Conservation (phyloP, 1,139 yeast genomes). For the Ogataea hybrid region DNA sequence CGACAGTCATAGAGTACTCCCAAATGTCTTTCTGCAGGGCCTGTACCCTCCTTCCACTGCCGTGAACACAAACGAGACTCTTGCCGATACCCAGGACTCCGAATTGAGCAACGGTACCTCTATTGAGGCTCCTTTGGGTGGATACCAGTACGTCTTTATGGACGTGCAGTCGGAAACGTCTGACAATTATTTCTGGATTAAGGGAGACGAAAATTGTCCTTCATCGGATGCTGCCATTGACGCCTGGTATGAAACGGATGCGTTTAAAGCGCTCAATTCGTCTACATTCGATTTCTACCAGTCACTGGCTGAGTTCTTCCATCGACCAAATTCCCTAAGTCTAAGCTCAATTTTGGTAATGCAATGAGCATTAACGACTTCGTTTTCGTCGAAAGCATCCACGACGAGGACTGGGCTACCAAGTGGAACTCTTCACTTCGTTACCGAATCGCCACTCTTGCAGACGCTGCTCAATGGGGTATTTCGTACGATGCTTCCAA, state of each 20-base stretch:
- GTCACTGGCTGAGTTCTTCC: constrained; percentile 29
- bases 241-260: constrained; percentile 29
- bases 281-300: constrained; percentile 38
- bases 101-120: constrained; percentile 38
- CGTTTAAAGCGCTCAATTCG: constrained; percentile 32
- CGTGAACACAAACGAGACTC: constrained; percentile 21
- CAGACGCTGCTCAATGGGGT: constrained; percentile 39
- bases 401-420: constrained; percentile 36
- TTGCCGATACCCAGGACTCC: constrained; percentile 23
- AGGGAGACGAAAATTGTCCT: constrained; percentile 43
- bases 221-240: constrained; percentile 32
- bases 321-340: constrained; percentile 19
- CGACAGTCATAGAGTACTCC: constrained; percentile 37
- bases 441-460: constrained; percentile 33
- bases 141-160: constrained; percentile 43
- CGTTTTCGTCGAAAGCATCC: constrained; percentile 38
- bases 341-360: constrained; percentile 36
- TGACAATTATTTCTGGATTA: constrained; percentile 37
- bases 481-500: constrained; percentile 34
- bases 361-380: constrained; percentile 40
- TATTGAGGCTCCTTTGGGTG: constrained; percentile 37
- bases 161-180: constrained; percentile 36
- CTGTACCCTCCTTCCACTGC: constrained; percentile 40
- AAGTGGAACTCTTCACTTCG: constrained; percentile 32
- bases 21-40: constrained; percentile 43